Conservation (phyloP, 2,329 filamentous ascomycete species). For the Alternaria gaisen region DNA sequence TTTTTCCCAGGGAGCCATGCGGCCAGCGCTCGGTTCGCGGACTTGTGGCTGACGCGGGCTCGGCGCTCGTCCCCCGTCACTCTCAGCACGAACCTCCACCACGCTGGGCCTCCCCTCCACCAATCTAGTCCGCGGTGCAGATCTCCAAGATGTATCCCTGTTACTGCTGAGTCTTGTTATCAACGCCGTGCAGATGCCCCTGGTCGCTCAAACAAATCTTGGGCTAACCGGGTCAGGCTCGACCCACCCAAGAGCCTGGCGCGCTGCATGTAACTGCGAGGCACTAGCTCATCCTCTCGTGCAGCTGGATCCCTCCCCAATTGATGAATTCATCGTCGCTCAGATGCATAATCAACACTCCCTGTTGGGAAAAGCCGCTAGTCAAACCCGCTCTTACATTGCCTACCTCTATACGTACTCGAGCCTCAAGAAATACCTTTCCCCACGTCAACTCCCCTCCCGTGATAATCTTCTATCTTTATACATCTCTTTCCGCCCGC, state of each 20-base stretch:
- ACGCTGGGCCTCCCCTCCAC: constrained; percentile 16
- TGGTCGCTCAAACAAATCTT: constrained; percentile 34
- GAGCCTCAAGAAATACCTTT: constrained; percentile 21
- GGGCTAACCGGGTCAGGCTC: constrained; percentile 32
- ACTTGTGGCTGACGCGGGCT: constrained; percentile 38
- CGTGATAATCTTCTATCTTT: constrained; percentile 20
- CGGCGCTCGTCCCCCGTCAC: constrained; percentile 29
- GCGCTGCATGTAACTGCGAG: constrained; percentile 47
- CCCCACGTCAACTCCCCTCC: constrained; percentile 20
- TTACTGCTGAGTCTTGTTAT: constrained; percentile 38
- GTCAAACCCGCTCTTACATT: constrained; percentile 32
- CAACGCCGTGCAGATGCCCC: constrained; percentile 38
- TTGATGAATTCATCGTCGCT: constrained; percentile 49
- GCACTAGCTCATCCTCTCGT: constrained; percentile 45
- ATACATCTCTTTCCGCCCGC: constrained; percentile 17
- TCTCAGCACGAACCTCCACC: constrained; percentile 25
- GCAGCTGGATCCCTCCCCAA: constrained; percentile 40
- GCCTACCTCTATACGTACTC: constrained; percentile 33
- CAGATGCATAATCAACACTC: constrained; percentile 45
- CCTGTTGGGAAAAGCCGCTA: constrained; percentile 40
- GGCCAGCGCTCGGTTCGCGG: constrained; percentile 30
- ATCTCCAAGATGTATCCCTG: constrained; percentile 35
- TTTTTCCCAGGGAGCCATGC: constrained; percentile 16
- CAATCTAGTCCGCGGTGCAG: constrained; percentile 30
- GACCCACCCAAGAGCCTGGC: constrained; percentile 46